phyloP scores from a whole-genome alignment of 148 eudicot species.

The Camellia lanceoleosa region DNA sequence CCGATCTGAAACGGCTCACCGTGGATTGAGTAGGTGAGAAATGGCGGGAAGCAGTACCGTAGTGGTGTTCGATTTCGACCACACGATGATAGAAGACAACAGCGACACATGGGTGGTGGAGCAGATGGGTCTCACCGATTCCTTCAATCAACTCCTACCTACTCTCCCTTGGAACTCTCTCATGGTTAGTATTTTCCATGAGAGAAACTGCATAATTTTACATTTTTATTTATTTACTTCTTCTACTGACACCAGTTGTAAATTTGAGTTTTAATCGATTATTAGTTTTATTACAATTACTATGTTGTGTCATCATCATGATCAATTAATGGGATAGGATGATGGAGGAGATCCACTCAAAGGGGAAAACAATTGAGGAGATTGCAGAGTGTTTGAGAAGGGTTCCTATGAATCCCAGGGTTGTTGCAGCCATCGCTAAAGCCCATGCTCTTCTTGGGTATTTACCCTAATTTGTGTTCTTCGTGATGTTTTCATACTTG shows the following conservation, averaged over 20 bases:
- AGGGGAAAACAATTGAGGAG: slow-evolving; percentile 63
- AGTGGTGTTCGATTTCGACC: slow-evolving; percentile 75
- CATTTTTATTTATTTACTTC: neutral
- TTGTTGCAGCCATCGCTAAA: slow-evolving; percentile 57
- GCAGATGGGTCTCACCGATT: slow-evolving; percentile 48
- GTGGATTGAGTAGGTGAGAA: neutral
- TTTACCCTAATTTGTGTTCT: neutral
- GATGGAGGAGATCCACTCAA: slow-evolving; percentile 72
- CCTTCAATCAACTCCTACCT: slow-evolving; percentile 50
- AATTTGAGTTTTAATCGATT: neutral
- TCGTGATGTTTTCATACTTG: neutral
- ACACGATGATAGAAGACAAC: slow-evolving; percentile 71
- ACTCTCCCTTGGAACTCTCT: slow-evolving; percentile 72
- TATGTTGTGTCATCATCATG: slow-evolving; percentile 9
- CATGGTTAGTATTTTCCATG: slow-evolving; percentile 41
- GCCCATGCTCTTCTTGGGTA: slow-evolving; percentile 67
- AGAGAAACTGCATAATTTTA: too few relatives aligned
- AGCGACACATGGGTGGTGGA: slow-evolving; percentile 69
- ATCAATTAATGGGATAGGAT: slow-evolving; percentile 51
- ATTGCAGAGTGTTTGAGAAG: slow-evolving; percentile 63
- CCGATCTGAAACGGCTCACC: too few relatives aligned
- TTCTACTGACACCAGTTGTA: neutral
- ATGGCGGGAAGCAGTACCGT: slow-evolving; percentile 19
- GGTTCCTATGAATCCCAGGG: slow-evolving; percentile 53
- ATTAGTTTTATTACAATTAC: neutral